phyloP scores from a whole-genome alignment of 352 stramenopile genomes.

The Pelagophyceae sp. region DNA sequence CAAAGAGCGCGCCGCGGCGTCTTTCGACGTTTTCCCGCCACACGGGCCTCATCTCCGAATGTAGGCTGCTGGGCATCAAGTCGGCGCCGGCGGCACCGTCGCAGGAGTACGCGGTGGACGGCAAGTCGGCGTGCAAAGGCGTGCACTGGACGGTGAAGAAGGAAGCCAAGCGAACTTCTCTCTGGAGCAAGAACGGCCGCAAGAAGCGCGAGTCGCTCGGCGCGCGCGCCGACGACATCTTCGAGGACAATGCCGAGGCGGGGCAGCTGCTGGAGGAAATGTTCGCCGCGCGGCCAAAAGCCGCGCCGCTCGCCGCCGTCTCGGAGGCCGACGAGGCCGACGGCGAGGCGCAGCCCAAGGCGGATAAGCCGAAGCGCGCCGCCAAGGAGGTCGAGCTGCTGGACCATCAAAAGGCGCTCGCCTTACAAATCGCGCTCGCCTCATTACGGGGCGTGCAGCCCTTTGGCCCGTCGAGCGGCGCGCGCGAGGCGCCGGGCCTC shows the following conservation, averaged over 20 bases:
- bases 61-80: no score
- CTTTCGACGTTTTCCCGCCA: no score
- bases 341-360: neutral
- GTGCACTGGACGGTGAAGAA: slow-evolving; percentile 12
- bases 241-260: neutral
- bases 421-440: neutral
- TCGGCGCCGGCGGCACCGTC: no score
- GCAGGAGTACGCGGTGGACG: neutral
- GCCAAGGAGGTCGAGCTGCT: neutral
- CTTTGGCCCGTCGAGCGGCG: neutral
- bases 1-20: no score
- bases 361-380: neutral
- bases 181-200: neutral
- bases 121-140: slow-evolving; percentile 9
- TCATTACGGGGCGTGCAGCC: neutral
- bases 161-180: neutral
- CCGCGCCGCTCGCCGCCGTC: neutral
- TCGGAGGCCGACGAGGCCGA: neutral
- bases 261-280: neutral
- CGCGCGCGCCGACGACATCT: neutral
- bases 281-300: neutral
- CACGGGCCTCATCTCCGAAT: no score
- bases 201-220: slow-evolving; percentile 18
- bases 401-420: neutral
- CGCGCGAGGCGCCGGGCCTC: neutral